Evolutionary conservation across 2,329 filamentous ascomycete species (phyloP).

Genomic region (Exophiala xenobiotica): DNA sequence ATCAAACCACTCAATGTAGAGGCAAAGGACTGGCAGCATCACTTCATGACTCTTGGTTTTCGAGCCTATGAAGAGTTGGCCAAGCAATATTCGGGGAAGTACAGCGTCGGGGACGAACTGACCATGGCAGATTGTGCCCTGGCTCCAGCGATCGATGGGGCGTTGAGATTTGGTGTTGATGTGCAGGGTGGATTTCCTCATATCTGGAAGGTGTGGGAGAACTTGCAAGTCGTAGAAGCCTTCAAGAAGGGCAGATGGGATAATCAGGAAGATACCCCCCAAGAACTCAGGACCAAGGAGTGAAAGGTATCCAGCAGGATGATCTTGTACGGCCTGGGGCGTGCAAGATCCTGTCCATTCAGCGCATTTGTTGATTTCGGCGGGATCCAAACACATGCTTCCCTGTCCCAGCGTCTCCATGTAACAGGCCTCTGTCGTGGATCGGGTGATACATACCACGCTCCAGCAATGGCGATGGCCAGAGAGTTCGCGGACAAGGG

Average conservation of each 20-base stretch:
- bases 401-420: too few relatives aligned
- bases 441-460: too few relatives aligned
- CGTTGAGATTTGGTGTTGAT: slow-evolving; percentile 56
- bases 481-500: too few relatives aligned
- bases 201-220: slow-evolving; percentile 47
- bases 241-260: slow-evolving; percentile 56
- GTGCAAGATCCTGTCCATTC: too few relatives aligned
- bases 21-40: slow-evolving; percentile 52
- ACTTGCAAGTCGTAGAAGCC: slow-evolving; percentile 50
- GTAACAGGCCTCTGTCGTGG: too few relatives aligned
- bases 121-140: slow-evolving; percentile 60
- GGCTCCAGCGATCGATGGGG: slow-evolving; percentile 59
- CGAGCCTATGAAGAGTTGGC: slow-evolving; percentile 54
- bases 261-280: slow-evolving; percentile 55
- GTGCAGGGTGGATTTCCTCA: slow-evolving; percentile 48
- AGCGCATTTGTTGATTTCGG: too few relatives aligned
- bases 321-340: too few relatives aligned
- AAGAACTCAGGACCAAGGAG: slow-evolving; percentile 40
- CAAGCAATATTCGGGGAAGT: slow-evolving; percentile 44
- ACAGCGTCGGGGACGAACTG: slow-evolving; percentile 56
- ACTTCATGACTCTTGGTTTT: slow-evolving; percentile 55
- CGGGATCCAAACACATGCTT: too few relatives aligned
- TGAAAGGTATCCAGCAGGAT: neutral
- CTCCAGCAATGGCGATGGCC: too few relatives aligned
- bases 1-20: slow-evolving; percentile 48